Evolutionary conservation across 495 filamentous ascomycete species (phyloP).

Genomic region (Umbilicaria muhlenbergii): DNA sequence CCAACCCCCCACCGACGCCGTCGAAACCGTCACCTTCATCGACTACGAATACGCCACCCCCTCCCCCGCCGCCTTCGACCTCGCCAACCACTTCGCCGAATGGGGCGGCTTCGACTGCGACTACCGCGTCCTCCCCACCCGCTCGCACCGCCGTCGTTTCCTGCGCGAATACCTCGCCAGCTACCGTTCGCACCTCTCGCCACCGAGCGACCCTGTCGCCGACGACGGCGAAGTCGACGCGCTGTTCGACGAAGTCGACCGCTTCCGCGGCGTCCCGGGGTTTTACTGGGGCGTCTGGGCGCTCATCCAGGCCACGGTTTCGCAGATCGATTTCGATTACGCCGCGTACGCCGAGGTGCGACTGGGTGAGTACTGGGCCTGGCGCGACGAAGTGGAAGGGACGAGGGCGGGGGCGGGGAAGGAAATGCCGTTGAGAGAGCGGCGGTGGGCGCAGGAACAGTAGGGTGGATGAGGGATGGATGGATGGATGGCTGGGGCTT

Average conservation of each 20-base stretch:
- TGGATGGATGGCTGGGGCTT: not conserved
- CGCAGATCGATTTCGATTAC: slow-evolving; percentile 95
- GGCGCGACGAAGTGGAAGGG: slow-evolving; percentile 59
- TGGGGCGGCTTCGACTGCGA: slow-evolving; percentile 98
- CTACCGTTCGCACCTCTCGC: slow-evolving; percentile 23
- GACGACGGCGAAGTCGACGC: slow-evolving; percentile 44
- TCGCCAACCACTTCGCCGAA: slow-evolving; percentile 98
- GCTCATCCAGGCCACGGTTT: slow-evolving; percentile 88
- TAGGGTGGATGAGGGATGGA: not conserved
- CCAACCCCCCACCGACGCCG: slow-evolving; percentile 12
- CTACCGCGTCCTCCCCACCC: slow-evolving; percentile 65
- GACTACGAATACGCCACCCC: slow-evolving; percentile 97
- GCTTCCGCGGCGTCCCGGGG: slow-evolving; percentile 77
- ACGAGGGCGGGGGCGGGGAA: slow-evolving; percentile 36
- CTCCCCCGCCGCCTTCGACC: slow-evolving; percentile 90
- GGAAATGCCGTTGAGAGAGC: slow-evolving; percentile 60
- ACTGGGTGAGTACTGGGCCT: slow-evolving; percentile 90
- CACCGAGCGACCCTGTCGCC: slow-evolving; percentile 5
- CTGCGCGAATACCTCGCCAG: slow-evolving; percentile 60
- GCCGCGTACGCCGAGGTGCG: slow-evolving; percentile 76
- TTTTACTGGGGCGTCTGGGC: slow-evolving; percentile 93
- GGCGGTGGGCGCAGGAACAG: slow-evolving; percentile 59
- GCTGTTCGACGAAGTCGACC: slow-evolving; percentile 67
- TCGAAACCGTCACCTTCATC: slow-evolving; percentile 65
- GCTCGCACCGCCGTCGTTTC: slow-evolving; percentile 63